A percentile compares a stretch with the other conserved stretches of the same genome.
These are phyloP conservation scores for Parmelia sp. DNA, from an alignment of 495 filamentous ascomycete genomes.

Conservation along the genomic window DNA sequence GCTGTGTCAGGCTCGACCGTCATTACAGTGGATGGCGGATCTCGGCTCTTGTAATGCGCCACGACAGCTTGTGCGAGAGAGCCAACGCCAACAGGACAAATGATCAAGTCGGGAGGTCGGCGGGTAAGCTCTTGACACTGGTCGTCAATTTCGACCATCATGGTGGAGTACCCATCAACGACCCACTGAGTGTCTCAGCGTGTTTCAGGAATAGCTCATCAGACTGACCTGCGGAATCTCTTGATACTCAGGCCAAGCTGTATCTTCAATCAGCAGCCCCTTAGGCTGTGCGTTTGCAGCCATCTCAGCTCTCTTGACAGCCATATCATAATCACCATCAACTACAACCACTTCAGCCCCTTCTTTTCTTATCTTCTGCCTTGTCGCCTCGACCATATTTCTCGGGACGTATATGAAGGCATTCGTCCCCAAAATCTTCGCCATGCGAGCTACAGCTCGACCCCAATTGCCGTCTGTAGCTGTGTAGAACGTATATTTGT, in stretches of 20 bases:
- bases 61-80: slow-evolving; percentile 57
- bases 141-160: slow-evolving; percentile 56
- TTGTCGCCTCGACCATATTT: slow-evolving; percentile 46
- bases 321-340: slow-evolving; percentile 54
- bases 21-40: slow-evolving; percentile 35
- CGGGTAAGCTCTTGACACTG: slow-evolving; percentile 35
- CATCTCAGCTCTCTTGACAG: slow-evolving; percentile 42
- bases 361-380: slow-evolving; percentile 49
- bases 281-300: slow-evolving; percentile 29
- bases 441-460: slow-evolving; percentile 61
- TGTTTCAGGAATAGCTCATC: background rate
- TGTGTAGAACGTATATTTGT: slow-evolving; percentile 39
- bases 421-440: slow-evolving; percentile 43
- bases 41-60: slow-evolving; percentile 46
- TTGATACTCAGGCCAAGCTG: slow-evolving; percentile 54
- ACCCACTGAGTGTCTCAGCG: slow-evolving; percentile 46
- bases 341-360: slow-evolving; percentile 49
- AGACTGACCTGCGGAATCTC: slow-evolving; percentile 46
- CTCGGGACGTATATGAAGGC: slow-evolving; percentile 52
- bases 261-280: slow-evolving; percentile 59
- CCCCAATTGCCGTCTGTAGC: slow-evolving; percentile 71
- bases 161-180: slow-evolving; percentile 64
- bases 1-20: slow-evolving; percentile 61
- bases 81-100: slow-evolving; percentile 60
- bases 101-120: slow-evolving; percentile 26